Evolutionary conservation across 768 basidiomycete species (phyloP), one percentile per base, ranked within the genome.

Genomic region (Boletus barrowsii): DNA sequence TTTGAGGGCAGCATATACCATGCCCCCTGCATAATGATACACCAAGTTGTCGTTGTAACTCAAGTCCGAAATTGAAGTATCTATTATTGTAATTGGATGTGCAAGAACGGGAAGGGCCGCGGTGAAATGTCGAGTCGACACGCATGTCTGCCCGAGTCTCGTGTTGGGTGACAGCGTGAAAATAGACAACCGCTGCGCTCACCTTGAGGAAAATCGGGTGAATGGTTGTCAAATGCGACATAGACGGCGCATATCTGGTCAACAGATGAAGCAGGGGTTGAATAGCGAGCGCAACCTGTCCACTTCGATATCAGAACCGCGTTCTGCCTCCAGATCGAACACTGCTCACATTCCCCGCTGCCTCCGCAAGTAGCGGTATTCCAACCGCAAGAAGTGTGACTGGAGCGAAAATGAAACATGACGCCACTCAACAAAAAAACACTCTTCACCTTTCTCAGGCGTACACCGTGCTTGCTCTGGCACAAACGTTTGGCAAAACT

Each of bases 21-120:
- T 74, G 2, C 90, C 93, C 4, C 87, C 91, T 3, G 82, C 74
- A 68, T 93, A 93, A 74, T 94, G 90, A 66, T 93, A 93, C n/a
- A 80, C 71, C 22, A 96, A 77, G 62, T 87, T 87, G 68, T 94
- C 93, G 58, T 80, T 84, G 72, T 91, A 93, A 32, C 68, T 71
- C 50, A 95, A 72, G 55, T 91, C 88, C 8, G 81, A 82, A n/a
- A 80, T 67, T 0, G 66, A 57, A 3, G 73, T 77, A 66, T 87
- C 84, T 53, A 93, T 78, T 41, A 81, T 75, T 13, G 83, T 82
- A 58, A 93, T 86, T 17, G 87, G 83, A n/a, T 73, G 65, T 11
- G 65, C 46, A 11, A 93, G 81, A 17, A 93, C 62, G 1, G 83
- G 83, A 13, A 88, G 75, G 0, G 88, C 86, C 2, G 76, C 66